Conservation (phyloP, 768 basidiomycete genomes). For the Krasilnikovozyma curviuscula region DNA sequence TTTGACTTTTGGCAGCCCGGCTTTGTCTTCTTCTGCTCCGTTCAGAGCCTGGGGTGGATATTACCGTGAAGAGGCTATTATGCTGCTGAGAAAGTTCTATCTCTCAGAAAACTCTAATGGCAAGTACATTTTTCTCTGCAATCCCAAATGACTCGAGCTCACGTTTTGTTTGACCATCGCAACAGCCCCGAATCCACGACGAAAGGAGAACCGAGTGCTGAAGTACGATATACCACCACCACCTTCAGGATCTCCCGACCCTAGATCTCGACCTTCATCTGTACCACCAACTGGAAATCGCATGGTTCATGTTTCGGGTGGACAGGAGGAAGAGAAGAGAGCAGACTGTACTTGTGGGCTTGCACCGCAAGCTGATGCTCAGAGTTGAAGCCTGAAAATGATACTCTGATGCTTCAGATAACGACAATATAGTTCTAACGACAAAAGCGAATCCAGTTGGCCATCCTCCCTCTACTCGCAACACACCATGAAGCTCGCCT, state of each 20-base stretch:
- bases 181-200: constrained; percentile 71
- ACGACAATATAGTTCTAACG: too few relatives aligned
- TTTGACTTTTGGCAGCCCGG: background rate
- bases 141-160: background rate
- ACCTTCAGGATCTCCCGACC: constrained; percentile 12
- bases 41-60: constrained; percentile 61
- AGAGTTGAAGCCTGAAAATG: too few relatives aligned
- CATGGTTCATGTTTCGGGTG: background rate
- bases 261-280: constrained; percentile 14
- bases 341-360: background rate
- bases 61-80: constrained; percentile 62
- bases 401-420: too few relatives aligned
- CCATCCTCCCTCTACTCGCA: too few relatives aligned
- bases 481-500: too few relatives aligned
- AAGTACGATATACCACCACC: constrained; percentile 51
- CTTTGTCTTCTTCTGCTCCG: constrained; percentile 16
- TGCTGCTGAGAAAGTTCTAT: constrained; percentile 71
- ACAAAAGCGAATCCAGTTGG: too few relatives aligned
- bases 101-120: constrained; percentile 85
- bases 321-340: background rate
- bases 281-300: constrained; percentile 6
- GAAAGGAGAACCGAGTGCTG: constrained; percentile 62
- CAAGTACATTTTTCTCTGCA: constrained; percentile 25
- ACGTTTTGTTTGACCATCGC: background rate
- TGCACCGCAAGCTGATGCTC: background rate